A percentile compares a stretch with the other conserved stretches of the same genome.
phyloP scores from a whole-genome alignment of 768 basidiomycete genomes.

The Tylopilus vinaceipallidus region DNA sequence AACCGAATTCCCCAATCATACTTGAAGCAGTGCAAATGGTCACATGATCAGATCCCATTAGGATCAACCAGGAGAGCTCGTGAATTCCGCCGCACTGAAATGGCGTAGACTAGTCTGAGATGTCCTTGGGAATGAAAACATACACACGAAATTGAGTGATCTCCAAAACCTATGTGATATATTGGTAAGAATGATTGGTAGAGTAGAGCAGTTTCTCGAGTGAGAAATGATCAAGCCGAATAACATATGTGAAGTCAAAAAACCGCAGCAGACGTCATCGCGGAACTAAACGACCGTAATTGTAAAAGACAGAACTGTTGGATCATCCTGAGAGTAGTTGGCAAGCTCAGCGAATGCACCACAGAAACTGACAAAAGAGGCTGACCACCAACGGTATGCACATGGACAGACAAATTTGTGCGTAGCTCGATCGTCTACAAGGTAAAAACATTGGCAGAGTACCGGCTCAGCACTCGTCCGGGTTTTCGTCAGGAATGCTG shows the following conservation, averaged over 20 bases:
- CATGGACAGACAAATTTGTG: slow-evolving; percentile 25
- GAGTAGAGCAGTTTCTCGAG: slow-evolving; percentile 9
- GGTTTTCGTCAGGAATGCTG: slow-evolving; percentile 54
- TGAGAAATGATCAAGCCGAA: slow-evolving; percentile 19
- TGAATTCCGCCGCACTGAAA: no score
- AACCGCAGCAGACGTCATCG: slow-evolving; percentile 23
- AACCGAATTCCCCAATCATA: no score
- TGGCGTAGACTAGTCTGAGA: slow-evolving; percentile 12
- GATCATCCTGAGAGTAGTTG: slow-evolving; percentile 1
- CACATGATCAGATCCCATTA: no score
- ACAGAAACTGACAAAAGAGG: not conserved
- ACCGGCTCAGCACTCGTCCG: slow-evolving; percentile 46
- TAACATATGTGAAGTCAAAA: slow-evolving; percentile 14
- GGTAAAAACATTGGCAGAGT: not conserved
- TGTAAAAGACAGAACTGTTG: slow-evolving; percentile 25
- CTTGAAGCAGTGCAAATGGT: no score
- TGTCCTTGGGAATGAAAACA: slow-evolving; percentile 3
- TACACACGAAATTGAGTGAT: slow-evolving; percentile 9
- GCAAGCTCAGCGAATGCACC: not conserved
- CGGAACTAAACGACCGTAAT: slow-evolving; percentile 34
- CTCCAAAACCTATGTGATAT: slow-evolving; percentile 6
- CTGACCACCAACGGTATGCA: slow-evolving; percentile 23
- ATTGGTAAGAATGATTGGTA: not conserved
- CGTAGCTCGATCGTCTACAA: slow-evolving; percentile 24
- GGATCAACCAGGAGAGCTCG: no score